These are phyloP conservation scores for Aspergillus niger DNA, from an alignment of 2,329 filamentous ascomycete species.

Conservation along the genomic window DNA sequence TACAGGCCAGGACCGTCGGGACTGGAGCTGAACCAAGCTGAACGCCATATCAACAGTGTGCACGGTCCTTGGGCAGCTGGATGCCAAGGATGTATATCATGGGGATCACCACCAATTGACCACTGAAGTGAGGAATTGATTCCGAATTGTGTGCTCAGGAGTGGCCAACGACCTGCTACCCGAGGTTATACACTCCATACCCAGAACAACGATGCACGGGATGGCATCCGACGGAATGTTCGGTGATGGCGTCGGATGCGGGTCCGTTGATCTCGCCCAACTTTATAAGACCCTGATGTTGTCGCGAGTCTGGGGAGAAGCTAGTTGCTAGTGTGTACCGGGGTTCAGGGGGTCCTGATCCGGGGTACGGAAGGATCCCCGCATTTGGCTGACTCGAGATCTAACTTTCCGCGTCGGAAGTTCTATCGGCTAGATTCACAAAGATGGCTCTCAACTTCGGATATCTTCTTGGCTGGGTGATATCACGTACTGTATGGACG, in stretches of 20 bases:
- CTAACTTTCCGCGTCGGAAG: not conserved
- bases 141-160: not conserved
- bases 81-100: not conserved
- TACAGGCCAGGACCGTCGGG: not conserved
- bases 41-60: not conserved
- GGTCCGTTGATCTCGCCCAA: not conserved
- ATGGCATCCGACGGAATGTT: conserved; percentile 3
- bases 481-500: not conserved
- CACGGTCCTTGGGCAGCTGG: not conserved
- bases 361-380: not conserved
- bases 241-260: not conserved
- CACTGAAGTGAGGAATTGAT: conserved; percentile 12
- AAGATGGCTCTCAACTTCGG: not conserved
- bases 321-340: not conserved
- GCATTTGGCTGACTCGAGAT: not conserved
- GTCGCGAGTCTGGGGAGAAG: not conserved
- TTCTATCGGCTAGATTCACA: not conserved
- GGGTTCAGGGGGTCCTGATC: not conserved
- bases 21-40: not conserved
- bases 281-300: not conserved
- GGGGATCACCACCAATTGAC: conserved; percentile 3
- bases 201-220: not conserved
- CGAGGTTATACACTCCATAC: conserved; percentile 15
- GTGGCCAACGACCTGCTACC: not conserved
- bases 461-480: not conserved